A percentile compares a stretch with the other conserved stretches of the same genome.
phyloP scores from a whole-genome alignment of 257 asterid genomes.

The Scutellaria minor region DNA sequence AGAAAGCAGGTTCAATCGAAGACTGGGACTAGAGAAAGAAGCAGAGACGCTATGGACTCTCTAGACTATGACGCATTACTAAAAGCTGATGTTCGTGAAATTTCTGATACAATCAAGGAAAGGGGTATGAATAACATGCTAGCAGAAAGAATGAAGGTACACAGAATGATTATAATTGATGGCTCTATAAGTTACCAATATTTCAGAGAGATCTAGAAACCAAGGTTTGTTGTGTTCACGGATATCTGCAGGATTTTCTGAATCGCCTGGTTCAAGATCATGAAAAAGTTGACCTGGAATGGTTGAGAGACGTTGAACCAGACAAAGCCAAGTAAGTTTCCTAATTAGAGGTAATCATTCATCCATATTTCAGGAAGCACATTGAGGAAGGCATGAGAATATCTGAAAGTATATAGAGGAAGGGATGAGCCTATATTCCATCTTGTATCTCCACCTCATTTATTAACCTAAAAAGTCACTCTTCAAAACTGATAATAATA shows the following conservation, averaged over 20 bases:
- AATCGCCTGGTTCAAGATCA: slow-evolving; percentile 79
- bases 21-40: slow-evolving; percentile 54
- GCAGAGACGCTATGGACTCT: slow-evolving; percentile 72
- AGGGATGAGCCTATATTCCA: slow-evolving; percentile 11
- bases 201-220: slow-evolving; percentile 23
- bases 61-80: slow-evolving; percentile 72
- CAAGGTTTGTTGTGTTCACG: slow-evolving; percentile 7
- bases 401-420: slow-evolving; percentile 12
- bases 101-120: slow-evolving; percentile 64
- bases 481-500: slow-evolving; percentile 27
- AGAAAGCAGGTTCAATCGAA: slow-evolving; percentile 62
- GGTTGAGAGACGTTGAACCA: slow-evolving; percentile 85
- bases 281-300: slow-evolving; percentile 85
- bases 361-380: background rate
- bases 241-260: slow-evolving; percentile 79
- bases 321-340: slow-evolving; percentile 78
- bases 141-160: slow-evolving; percentile 84
- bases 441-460: slow-evolving; percentile 1
- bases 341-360: slow-evolving; percentile 9
- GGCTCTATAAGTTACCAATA: slow-evolving; percentile 4
- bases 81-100: slow-evolving; percentile 57
- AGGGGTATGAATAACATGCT: slow-evolving; percentile 72
- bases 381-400: slow-evolving; percentile 5
- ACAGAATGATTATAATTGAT: slow-evolving; percentile 2
- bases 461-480: background rate